A percentile compares a stretch with the other conserved stretches of the same genome.
Conservation (phyloP, 192 early-diverging fungal genomes). For the Phlyctochytrium planicorne region DNA sequence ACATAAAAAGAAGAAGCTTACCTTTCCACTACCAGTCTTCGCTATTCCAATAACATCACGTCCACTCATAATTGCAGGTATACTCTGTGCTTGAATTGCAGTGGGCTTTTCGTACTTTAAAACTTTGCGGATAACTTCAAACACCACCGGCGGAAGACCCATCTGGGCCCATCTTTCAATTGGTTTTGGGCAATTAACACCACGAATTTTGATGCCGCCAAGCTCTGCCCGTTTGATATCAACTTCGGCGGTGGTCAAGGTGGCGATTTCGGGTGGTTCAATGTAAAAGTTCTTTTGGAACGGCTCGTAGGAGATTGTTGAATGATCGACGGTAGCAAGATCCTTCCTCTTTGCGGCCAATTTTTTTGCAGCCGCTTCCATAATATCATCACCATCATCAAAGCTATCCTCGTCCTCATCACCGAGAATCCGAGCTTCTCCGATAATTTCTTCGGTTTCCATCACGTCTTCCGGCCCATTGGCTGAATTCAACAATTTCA, state of each 20-base stretch:
- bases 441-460: constrained; percentile 19
- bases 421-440: constrained; percentile 14
- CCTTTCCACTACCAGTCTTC: constrained; percentile 90
- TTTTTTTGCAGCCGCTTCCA: constrained; percentile 69
- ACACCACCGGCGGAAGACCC: constrained; percentile 70
- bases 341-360: constrained; percentile 86
- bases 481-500: constrained; percentile 8
- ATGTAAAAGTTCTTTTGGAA: constrained; percentile 95
- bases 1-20: constrained; percentile 13
- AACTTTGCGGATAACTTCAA: constrained; percentile 73
- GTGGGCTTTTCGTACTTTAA: constrained; percentile 84
- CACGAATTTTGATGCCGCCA: constrained; percentile 92
- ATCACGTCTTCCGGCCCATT: neutral
- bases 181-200: constrained; percentile 89
- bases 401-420: constrained; percentile 26
- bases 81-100: constrained; percentile 86
- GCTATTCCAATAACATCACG: constrained; percentile 95
- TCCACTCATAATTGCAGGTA: constrained; percentile 96
- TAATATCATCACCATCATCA: constrained; percentile 39
- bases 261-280: constrained; percentile 86
- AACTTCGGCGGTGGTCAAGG: constrained; percentile 80
- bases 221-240: constrained; percentile 79
- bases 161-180: constrained; percentile 93
- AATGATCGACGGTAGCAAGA: constrained; percentile 81
- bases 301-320: constrained; percentile 76